phyloP scores from a whole-genome alignment of 345 rosid species.

The Reutealis trisperma region DNA sequence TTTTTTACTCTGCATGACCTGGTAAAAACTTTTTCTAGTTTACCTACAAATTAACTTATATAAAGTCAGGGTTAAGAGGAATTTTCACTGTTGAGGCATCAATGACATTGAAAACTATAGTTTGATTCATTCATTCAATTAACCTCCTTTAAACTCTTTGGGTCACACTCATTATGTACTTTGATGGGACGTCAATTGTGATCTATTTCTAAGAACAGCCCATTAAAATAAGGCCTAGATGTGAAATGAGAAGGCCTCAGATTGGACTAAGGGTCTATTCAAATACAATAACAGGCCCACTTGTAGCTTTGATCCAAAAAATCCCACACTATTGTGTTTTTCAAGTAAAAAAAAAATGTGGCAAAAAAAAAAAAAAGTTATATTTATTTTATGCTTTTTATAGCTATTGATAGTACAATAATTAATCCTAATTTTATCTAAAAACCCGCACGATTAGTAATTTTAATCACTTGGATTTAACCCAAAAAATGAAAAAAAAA shows the following conservation, averaged over 20 bases:
- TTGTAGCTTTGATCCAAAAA: neutral
- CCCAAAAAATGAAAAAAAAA: too few species aligned
- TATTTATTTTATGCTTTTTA: neutral
- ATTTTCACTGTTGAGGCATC: neutral
- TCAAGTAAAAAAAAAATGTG: too few species aligned
- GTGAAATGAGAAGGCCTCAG: neutral
- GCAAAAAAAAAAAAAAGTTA: too few species aligned
- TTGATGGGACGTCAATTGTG: neutral
- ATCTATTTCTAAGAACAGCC: neutral
- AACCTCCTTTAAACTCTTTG: too few species aligned
- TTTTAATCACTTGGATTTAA: too few species aligned
- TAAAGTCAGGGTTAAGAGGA: neutral
- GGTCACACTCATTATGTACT: neutral
- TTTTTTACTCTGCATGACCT: too few species aligned
- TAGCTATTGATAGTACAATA: conserved; percentile 5
- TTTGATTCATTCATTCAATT: neutral
- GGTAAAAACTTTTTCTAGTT: too few species aligned
- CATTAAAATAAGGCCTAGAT: neutral
- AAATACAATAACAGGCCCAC: neutral
- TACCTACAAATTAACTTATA: too few species aligned
- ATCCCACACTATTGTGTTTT: neutral
- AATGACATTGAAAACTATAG: neutral
- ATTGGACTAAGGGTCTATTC: neutral
- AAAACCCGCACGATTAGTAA: neutral
- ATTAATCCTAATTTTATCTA: neutral